Conservation (phyloP, 805 yeast genomes). For the Metschnikowia shivogae region DNA sequence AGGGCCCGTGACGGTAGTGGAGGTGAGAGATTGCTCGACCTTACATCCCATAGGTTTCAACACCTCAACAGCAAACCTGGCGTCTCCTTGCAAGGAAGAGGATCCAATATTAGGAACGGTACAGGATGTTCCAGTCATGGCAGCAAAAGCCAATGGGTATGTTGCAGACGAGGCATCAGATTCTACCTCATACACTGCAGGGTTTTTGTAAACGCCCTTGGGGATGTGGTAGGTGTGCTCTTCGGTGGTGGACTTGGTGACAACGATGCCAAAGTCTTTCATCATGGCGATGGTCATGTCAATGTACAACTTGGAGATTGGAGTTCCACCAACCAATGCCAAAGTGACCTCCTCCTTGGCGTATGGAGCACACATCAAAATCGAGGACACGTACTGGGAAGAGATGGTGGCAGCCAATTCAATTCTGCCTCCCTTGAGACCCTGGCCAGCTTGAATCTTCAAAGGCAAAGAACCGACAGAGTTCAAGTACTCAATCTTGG, state of each 20-base stretch:
- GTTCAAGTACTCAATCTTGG: conserved; percentile 66
- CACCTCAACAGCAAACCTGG: conserved; percentile 91
- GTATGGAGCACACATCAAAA: conserved; percentile 96
- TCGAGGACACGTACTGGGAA: conserved; percentile 94
- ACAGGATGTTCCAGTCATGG: conserved; percentile 88
- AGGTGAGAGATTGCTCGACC: conserved; percentile 75
- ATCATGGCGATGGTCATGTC: conserved; percentile 97
- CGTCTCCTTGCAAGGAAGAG: conserved; percentile 92
- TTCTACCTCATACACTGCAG: conserved; percentile 82
- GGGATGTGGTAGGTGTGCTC: conserved; percentile 89
- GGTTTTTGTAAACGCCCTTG: conserved; percentile 73
- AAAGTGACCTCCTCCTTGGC: conserved; percentile 85
- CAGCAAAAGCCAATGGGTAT: conserved; percentile 96
- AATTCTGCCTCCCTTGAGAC: conserved; percentile 84
- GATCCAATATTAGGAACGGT: conserved; percentile 94
- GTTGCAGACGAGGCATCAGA: conserved; percentile 98
- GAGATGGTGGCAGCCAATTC: conserved; percentile 95
- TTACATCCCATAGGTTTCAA: conserved; percentile 91
- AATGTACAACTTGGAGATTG: conserved; percentile 91
- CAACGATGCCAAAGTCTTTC: conserved; percentile 82
- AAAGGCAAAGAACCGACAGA: conserved; percentile 82
- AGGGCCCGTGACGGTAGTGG: conserved; percentile 93
- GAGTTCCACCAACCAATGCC: conserved; percentile 90
- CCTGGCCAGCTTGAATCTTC: conserved; percentile 60
- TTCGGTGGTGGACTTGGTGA: conserved; percentile 63